Base-by-base conservation (phyloP, 2,329 filamentous ascomycete species). In the Aspergillus sp. region DNA sequence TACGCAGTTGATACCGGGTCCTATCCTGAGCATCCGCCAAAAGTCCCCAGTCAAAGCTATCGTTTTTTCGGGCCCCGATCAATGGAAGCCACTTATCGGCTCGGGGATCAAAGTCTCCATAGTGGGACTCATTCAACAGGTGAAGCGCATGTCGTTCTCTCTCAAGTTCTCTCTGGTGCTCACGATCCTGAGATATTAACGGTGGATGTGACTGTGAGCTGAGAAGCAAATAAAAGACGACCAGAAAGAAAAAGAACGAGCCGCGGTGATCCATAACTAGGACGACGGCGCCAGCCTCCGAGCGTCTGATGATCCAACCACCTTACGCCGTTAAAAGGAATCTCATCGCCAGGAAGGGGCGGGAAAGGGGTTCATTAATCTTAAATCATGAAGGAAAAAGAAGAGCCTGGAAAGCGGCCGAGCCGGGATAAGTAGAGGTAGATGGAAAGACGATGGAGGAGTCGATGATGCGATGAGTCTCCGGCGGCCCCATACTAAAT, bases 11-110 rank as follows among this genome's bases (percentile, higher is more conserved):
- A 64, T 86, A 80, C 55, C 83, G 78, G 54, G 87, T 89, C 62
- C 84, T 83, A 58, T 86, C 76, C 69, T 85, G 86, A 57, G 93
- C 91, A 1, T 79, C 75, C 0, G 79, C 78, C 20, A 97, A 78
- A 56, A 91, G 81, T 34, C 87, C 83, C 93, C 93, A 97, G 2
- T 85, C 88, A 72, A 90, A 91, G 4, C 83, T 85, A 74, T 96
- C 89, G 18, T 86, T 82, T 47, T 85, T 78, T 48, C 89, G 84
- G 60, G 96, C 87, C 1, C 93, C 93, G 2, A 90, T 90, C 51
- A 96, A 78, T 65, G 91, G 91, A 58, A 92, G 75, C 80, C 78
- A 83, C 62, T 71, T 77, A 58, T 78, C 69, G 9, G 74, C 68
- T 30, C 59, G 60, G 18, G 77, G 71, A 66, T 80, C 72, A 39